These are phyloP conservation scores for Barnettozyma populi DNA, from an alignment of 805 yeast genomes.

Conservation along the genomic window DNA sequence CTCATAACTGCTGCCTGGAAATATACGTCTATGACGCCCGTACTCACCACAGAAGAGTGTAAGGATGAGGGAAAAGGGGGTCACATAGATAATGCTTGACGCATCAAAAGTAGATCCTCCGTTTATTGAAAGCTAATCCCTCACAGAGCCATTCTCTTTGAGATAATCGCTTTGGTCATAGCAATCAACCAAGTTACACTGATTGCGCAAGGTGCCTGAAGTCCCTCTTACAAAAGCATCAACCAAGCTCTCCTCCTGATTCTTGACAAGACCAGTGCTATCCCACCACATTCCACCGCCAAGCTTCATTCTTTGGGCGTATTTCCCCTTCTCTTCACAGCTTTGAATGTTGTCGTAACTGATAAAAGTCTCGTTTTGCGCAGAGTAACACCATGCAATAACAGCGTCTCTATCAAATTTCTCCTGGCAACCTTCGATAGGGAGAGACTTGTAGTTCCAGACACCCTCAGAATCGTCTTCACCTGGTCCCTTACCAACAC, in stretches of 20 bases:
- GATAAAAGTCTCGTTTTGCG: slow-evolving; percentile 35
- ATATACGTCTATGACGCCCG: too few relatives aligned
- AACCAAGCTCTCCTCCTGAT: slow-evolving; percentile 34
- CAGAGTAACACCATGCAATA: slow-evolving; percentile 49
- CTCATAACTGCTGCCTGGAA: too few relatives aligned
- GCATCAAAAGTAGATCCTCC: background rate
- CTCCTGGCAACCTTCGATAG: slow-evolving; percentile 40
- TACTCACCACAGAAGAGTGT: too few relatives aligned
- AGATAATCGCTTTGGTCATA: slow-evolving; percentile 14
- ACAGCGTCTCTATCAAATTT: slow-evolving; percentile 46
- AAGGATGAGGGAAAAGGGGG: too few relatives aligned
- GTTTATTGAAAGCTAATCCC: background rate
- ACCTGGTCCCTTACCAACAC: slow-evolving; percentile 37
- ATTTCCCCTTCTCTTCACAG: slow-evolving; percentile 53
- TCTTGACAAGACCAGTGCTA: slow-evolving; percentile 48
- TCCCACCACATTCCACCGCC: slow-evolving; percentile 98
- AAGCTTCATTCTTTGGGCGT: slow-evolving; percentile 39
- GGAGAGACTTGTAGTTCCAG: slow-evolving; percentile 53
- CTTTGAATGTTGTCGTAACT: slow-evolving; percentile 63
- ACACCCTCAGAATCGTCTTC: slow-evolving; percentile 39
- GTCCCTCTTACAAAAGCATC: slow-evolving; percentile 36
- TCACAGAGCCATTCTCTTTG: slow-evolving; percentile 3
- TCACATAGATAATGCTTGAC: too few relatives aligned
- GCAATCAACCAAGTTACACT: slow-evolving; percentile 8
- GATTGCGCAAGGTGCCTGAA: slow-evolving; percentile 10